phyloP scores from a whole-genome alignment of 208 protist species.

The Crithidia expoeki region DNA sequence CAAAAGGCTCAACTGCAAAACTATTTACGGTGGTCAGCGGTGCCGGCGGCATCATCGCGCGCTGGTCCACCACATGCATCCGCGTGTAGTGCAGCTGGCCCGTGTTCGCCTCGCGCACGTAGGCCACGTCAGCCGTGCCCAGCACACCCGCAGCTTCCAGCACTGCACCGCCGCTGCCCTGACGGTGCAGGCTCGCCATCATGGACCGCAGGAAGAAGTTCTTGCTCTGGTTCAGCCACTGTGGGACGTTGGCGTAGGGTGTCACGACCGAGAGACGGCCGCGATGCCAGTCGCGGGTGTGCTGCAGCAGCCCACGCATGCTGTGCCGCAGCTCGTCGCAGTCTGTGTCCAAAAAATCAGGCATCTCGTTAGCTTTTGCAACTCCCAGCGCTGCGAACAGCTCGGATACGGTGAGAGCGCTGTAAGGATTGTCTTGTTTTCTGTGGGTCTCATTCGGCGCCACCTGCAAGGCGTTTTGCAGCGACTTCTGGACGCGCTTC shows the following conservation, averaged over 20 bases:
- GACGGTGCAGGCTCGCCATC: neutral
- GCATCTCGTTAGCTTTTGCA: neutral
- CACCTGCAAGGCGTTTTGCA: neutral
- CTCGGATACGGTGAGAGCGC: no score
- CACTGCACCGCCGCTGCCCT: neutral
- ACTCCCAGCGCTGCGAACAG: no score
- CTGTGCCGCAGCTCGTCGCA: conserved; percentile 27
- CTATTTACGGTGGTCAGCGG: conserved; percentile 12
- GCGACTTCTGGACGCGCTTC: conserved; percentile 8
- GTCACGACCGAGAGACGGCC: conserved; percentile 9
- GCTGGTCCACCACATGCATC: conserved; percentile 22
- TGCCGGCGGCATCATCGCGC: conserved; percentile 9
- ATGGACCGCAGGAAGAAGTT: conserved; percentile 27
- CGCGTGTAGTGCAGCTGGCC: conserved; percentile 22
- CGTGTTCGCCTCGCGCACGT: conserved; percentile 7
- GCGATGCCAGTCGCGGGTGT: conserved; percentile 19
- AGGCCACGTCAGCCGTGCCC: neutral
- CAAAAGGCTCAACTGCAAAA: conserved; percentile 12
- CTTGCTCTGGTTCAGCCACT: conserved; percentile 22
- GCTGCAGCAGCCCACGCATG: conserved; percentile 21
- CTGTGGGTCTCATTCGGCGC: no score
- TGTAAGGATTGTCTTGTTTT: no score
- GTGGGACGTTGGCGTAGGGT: conserved; percentile 20
- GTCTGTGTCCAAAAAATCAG: conserved; percentile 18
- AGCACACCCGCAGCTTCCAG: neutral